Base-by-base conservation (phyloP, 345 rosid species). In the Euphorbia tirucalli region DNA sequence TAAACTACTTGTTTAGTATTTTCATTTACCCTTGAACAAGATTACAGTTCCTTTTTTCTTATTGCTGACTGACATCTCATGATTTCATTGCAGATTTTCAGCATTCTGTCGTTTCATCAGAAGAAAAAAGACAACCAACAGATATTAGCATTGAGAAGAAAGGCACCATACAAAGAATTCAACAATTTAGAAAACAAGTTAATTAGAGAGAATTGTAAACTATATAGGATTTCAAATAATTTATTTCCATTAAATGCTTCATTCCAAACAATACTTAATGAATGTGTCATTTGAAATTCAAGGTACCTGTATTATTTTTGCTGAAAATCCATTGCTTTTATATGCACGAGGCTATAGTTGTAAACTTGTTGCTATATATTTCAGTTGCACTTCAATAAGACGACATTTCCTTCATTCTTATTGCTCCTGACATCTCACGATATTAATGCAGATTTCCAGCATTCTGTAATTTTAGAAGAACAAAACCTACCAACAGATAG, bases 81-180 rank as follows among this genome's bases (percentile, higher is more conserved):
- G 68, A 32, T 21, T 46, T 64, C 46, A 44, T 35, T 80, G 62
- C 82, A 75, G 83, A 71, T 60, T 22, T 27, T 18, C 54, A 6
- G 44, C 59, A 46, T 32, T 22, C 5, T 44, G 50, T 18, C 10
- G 43, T 32, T 55, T 63, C 44, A 1, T 46, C 14, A 46, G 52
- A 46, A 16, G 52, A 46, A 46, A 14, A 15, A 46, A 46, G 14
- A 15, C 52, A 46, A 46, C 52, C 52, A 46, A 39, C 56, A 22
- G 28, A 52, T 22, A 41, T 41, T 41, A n/a, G n/a, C n/a, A n/a
- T n/a, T n/a, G 60, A 68, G 69, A 65, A 63, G 31, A 66, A 52
- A 15, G 58, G 21, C 13, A 61, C 52, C 14, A 15, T 15, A 13
- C 46, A 41, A 41, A 41, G 46, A 41, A 41, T 41, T 41, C 46